phyloP scores from a whole-genome alignment of 139 green algal genomes.

The Closterium sp. region DNA sequence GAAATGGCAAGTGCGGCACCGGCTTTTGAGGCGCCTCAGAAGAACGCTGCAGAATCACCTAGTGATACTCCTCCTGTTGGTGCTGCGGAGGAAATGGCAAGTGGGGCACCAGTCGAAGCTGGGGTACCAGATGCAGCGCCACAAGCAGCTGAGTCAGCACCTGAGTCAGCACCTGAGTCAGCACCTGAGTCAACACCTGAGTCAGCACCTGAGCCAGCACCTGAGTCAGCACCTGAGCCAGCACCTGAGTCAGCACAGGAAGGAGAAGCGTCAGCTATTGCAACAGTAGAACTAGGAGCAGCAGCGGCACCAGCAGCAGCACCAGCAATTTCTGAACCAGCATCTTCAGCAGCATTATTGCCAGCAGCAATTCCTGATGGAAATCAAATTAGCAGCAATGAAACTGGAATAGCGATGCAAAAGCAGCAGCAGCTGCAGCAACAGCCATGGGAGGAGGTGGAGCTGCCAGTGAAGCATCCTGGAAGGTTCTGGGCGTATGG shows the following conservation, averaged over 20 bases:
- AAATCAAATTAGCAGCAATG: too few relatives aligned
- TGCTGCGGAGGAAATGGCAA: not conserved
- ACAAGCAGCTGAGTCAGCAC: too few relatives aligned
- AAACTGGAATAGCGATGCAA: not conserved
- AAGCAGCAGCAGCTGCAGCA: not conserved
- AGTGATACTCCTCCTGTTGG: too few relatives aligned
- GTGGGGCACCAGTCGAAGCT: not conserved
- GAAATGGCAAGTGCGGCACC: too few relatives aligned
- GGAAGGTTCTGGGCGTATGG: constrained; percentile 72
- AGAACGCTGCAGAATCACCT: too few relatives aligned
- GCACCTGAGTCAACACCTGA: not conserved
- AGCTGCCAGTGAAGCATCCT: constrained; percentile 7
- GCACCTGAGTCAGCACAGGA: not conserved
- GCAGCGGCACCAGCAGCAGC: not conserved
- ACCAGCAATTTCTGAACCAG: not conserved
- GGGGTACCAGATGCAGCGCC: not conserved
- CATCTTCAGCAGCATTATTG: not conserved
- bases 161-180: too few relatives aligned
- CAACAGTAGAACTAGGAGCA: not conserved
- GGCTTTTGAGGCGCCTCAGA: too few relatives aligned
- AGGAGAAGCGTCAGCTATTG: not conserved
- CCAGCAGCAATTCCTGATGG: not conserved
- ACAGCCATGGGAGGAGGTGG: not conserved
- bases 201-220: not conserved
- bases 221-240: not conserved